Conservation (phyloP, 2,329 filamentous ascomycete genomes). For the Ophidiomyces ophidiicola region DNA sequence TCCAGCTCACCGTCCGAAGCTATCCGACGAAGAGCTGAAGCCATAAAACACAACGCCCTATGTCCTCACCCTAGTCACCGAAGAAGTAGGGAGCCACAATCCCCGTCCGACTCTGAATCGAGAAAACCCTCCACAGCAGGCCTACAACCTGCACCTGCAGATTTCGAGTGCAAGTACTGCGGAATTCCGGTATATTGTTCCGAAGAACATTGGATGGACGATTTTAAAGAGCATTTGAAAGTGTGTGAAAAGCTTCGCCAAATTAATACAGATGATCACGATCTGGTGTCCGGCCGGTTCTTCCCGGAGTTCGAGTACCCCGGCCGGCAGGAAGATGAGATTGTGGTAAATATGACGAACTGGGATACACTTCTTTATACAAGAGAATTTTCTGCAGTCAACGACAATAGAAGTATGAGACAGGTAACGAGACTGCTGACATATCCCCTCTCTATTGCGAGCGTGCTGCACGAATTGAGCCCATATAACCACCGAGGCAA, state of each 20-base stretch:
- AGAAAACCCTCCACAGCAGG: constrained; percentile 39
- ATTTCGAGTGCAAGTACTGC: constrained; percentile 93
- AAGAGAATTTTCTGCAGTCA: constrained; percentile 78
- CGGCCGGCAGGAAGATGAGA: constrained; percentile 78
- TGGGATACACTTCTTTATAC: constrained; percentile 98
- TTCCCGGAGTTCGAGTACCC: constrained; percentile 94
- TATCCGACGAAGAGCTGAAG: constrained; percentile 76
- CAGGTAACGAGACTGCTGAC: constrained; percentile 89
- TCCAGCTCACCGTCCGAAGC: constrained; percentile 76
- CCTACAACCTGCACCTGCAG: constrained; percentile 57
- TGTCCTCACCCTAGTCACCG: constrained; percentile 85
- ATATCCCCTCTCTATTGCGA: constrained; percentile 84
- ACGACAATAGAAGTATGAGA: constrained; percentile 78
- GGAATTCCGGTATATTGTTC: constrained; percentile 88
- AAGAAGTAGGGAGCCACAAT: constrained; percentile 55
- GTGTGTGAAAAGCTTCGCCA: constrained; percentile 83
- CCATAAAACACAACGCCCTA: constrained; percentile 84
- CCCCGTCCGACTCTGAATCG: constrained; percentile 52
- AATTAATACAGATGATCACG: constrained; percentile 97
- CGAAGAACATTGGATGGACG: constrained; percentile 88
- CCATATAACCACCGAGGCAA: constrained; percentile 71
- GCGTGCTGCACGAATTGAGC: constrained; percentile 84
- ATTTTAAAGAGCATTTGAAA: constrained; percentile 85
- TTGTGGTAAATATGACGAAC: constrained; percentile 91
- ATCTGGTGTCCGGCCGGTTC: constrained; percentile 75